Evolutionary conservation across 192 early-diverging fungal species (phyloP), one percentile per base, ranked within the genome.

Genomic region (Obelidium mucronatum): DNA sequence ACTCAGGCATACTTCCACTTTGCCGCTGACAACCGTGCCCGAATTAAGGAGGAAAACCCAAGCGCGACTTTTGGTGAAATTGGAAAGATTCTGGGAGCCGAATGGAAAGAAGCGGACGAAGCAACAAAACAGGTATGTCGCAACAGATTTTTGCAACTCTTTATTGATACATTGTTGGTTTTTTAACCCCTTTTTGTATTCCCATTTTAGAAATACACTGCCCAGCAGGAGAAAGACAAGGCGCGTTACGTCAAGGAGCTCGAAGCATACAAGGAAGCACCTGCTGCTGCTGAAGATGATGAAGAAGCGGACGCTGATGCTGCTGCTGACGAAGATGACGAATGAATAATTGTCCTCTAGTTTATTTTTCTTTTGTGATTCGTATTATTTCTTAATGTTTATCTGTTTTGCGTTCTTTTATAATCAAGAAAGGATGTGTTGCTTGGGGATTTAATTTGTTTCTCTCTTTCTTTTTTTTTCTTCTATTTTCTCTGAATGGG

Each of bases 1-100:
- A 19, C 44, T 11, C 44, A 67, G 22, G 95, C 94, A 24, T 98
- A 94, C 88, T 91, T 98, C 85, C 86, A 94, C 83, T 98, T 94
- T 84, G 93, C 93, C 35, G 87, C 94, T 82, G 95, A 90, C 71
- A 91, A 90, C 84, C 88, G 96, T 59, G 71, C 89, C 39, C 80
- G 83, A 33, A 92, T 96, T 52, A 90, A 93, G 87, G 89, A 89
- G 53, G 87, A 93, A 56, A 94, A 95, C 91, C 93, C 94, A 48
- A 84, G 90, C 1, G 91, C 81, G 1, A 74, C 80, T 2, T 87
- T 87, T 72, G 82, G 81, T 69, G 62, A 88, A 28, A 82, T 93
- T 54, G 93, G 92, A 77, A 90, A 89, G 82, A 67, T 92, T 31
- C 87, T 95, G 26, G 93, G 93, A 40, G 85, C 83, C 54, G 83